These are phyloP conservation scores for Keithomyces neogunnii DNA, from an alignment of 2,329 filamentous ascomycete genomes.

Conservation along the genomic window DNA sequence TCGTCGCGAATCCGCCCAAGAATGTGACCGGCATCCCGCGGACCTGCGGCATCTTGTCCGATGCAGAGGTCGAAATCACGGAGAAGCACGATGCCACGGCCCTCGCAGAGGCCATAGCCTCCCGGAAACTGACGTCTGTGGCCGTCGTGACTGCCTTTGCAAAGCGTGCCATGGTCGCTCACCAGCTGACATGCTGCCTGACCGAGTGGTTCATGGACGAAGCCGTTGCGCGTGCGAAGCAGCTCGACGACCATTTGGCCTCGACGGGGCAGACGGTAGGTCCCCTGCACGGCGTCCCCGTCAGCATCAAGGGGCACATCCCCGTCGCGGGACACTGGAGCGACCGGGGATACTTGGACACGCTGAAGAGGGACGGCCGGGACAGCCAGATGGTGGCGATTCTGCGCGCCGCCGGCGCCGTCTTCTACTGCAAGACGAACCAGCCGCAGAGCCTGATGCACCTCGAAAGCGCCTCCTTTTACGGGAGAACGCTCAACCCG, in stretches of 20 bases:
- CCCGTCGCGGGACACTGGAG: conserved; percentile 41
- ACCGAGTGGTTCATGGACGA: conserved; percentile 42
- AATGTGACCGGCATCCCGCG: conserved; percentile 26
- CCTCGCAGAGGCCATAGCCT: conserved; percentile 30
- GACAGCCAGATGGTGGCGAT: conserved; percentile 51
- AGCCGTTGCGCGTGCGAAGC: conserved; percentile 32
- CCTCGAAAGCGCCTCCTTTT: conserved; percentile 50
- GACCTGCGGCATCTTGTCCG: conserved; percentile 33
- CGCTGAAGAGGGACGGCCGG: conserved; percentile 38
- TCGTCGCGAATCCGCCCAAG: conserved; percentile 18
- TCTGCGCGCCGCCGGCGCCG: conserved; percentile 47
- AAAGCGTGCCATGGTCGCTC: conserved; percentile 43
- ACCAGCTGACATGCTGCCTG: conserved; percentile 45
- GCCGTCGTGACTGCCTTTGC: conserved; percentile 39
- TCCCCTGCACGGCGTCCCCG: conserved; percentile 45
- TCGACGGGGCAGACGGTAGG: conserved; percentile 35
- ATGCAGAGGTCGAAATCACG: conserved; percentile 38
- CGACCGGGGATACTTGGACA: conserved; percentile 41
- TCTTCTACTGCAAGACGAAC: conserved; percentile 61
- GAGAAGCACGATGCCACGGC: conserved; percentile 33
- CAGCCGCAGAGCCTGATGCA: conserved; percentile 48
- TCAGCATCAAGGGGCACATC: conserved; percentile 52
- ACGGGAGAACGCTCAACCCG: conserved; percentile 53
- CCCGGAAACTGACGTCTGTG: conserved; percentile 25
- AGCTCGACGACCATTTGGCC: conserved; percentile 32